Base-by-base conservation (phyloP, 805 yeast species). In the Lipomyces orientalis region DNA sequence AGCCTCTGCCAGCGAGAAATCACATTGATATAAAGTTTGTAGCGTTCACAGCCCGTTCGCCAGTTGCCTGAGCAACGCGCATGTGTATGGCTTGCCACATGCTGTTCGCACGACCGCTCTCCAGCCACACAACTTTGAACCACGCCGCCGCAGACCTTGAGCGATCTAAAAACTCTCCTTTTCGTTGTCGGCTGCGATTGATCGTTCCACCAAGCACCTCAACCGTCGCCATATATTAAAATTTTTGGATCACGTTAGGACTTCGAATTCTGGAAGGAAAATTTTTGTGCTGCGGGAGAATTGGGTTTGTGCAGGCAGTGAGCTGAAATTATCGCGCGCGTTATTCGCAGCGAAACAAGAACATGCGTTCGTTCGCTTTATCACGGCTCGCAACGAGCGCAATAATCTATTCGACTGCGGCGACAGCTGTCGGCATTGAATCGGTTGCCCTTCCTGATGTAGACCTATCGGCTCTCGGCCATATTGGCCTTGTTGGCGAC, bases 401-500 rank as follows among this genome's bases (percentile, higher is more conserved):
- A 12, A 9, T 56, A 10, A 2, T 56, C 49, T n/a, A 46, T 14
- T n/a, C n/a, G 34, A 33, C 37, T 33, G 39, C 35, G 35, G 59
- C 14, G 22, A 19, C 55, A 14, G 63, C 58, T 29, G 12, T 55
- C 46, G 12, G 19, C 5, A 25, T 39, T 9, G 56, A 63, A 16
- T 58, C 59, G 22, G 51, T 49, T 14, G 2, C 54, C 3, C n/a
- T 63, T 2, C 72, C 65, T 22, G 46, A 51, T 31, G 56, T 64
- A 29, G 69, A 67, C 37, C 46, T 72, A 29, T 31, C 55, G 4
- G 39, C 37, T 8, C 67, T 76, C 19, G 80, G 80, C 29, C 65
- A 71, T 34, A 69, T 78, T 37, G 79, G 77, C 33, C 62, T 78
- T 22, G 74, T 80, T 10, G 85, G 85, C 29, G 72, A 76, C 64